Conservation (phyloP, 345 rosid genomes). For the Bruguiera gymnorhiza region DNA sequence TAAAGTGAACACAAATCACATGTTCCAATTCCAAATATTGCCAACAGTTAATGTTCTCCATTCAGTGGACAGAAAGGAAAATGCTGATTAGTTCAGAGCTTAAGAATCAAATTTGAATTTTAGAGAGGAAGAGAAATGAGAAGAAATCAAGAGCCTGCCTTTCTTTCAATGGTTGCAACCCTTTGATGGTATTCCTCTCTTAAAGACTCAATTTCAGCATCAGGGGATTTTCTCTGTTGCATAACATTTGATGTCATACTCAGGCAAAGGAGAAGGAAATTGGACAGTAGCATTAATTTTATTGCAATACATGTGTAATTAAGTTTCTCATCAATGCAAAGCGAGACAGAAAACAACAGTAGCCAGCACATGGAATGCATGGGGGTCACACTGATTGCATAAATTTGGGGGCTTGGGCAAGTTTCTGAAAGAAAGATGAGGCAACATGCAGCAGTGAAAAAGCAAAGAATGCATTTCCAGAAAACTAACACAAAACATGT, state of each 20-base stretch:
- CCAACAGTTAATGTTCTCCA: neutral
- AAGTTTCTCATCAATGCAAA: slow-evolving; percentile 2
- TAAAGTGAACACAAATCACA: too few relatives aligned
- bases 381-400: too few relatives aligned
- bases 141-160: slow-evolving; percentile 39
- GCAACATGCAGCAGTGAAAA: neutral
- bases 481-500: neutral
- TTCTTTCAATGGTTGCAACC: slow-evolving; percentile 91
- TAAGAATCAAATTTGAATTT: neutral
- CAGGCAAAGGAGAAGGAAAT: neutral
- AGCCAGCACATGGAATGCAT: neutral
- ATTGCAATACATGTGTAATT: neutral
- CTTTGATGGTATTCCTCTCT: slow-evolving; percentile 98
- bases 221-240: slow-evolving; percentile 79
- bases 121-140: neutral
- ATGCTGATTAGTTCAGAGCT: neutral
- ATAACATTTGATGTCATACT: slow-evolving; percentile 19
- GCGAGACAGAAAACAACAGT: neutral
- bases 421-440: neutral
- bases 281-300: neutral
- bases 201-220: slow-evolving; percentile 91
- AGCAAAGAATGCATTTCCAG: neutral
- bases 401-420: neutral
- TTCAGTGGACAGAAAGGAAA: neutral
- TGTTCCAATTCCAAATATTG: too few relatives aligned